phyloP scores from a whole-genome alignment of 78 protist genomes.

The Cavenderia fasciculata region DNA sequence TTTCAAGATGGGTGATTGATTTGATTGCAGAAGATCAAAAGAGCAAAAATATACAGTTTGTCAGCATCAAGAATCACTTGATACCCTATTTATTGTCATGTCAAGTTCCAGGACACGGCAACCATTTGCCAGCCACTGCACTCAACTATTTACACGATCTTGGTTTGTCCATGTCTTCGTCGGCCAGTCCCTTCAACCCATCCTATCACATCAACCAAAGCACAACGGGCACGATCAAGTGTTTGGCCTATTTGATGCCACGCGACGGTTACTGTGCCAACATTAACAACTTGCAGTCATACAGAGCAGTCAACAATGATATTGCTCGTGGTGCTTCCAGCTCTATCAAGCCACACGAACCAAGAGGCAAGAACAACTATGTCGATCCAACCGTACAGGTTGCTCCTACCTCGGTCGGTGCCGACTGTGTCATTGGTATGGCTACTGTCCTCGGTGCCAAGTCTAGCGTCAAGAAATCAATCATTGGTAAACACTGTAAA shows the following conservation, averaged over 20 bases:
- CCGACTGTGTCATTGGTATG: constrained; percentile 81
- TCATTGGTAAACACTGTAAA: constrained; percentile 80
- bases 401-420: constrained; percentile 66
- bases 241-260: constrained; percentile 19
- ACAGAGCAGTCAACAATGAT: constrained; percentile 53
- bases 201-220: constrained; percentile 13
- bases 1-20: constrained; percentile 86
- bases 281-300: constrained; percentile 36
- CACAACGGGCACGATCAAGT: constrained; percentile 11
- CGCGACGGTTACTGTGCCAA: constrained; percentile 52
- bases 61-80: constrained; percentile 52
- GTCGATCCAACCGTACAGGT: constrained; percentile 66
- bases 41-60: constrained; percentile 14
- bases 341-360: constrained; percentile 35
- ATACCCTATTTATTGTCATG: constrained; percentile 55
- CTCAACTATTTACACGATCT: constrained; percentile 18
- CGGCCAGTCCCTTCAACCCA: constrained; percentile 60
- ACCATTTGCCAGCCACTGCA: constrained; percentile 29
- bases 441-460: constrained; percentile 68
- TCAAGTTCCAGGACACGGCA: constrained; percentile 30
- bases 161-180: constrained; percentile 36
- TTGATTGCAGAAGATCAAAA: constrained; percentile 68
- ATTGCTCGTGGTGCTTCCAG: constrained; percentile 25
- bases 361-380: constrained; percentile 61
- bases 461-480: constrained; percentile 71